Evolutionary conservation across 2,329 filamentous ascomycete species (phyloP).

Genomic region (Aspergillus ibericus): DNA sequence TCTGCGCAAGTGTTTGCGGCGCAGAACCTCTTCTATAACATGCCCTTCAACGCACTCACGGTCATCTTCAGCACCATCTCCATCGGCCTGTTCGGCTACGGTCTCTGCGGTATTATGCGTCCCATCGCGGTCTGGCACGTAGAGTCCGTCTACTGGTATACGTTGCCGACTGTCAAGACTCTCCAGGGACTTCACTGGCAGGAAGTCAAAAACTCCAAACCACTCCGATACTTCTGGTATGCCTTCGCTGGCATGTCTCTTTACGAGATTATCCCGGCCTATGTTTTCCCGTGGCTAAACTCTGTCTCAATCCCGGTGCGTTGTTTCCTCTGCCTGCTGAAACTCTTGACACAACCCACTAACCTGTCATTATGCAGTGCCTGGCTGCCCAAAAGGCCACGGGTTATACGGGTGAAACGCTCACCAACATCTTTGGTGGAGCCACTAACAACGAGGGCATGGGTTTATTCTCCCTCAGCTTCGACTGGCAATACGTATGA

Average conservation of each 20-base stretch:
- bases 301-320: conserved; percentile 21
- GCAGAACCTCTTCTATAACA: conserved; percentile 41
- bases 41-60: conserved; percentile 42
- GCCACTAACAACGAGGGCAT: conserved; percentile 27
- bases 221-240: conserved; percentile 33
- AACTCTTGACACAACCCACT: no score
- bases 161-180: conserved; percentile 35
- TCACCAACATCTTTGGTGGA: conserved; percentile 25
- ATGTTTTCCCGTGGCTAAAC: conserved; percentile 27
- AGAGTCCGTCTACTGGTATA: conserved; percentile 59
- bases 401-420: conserved; percentile 4
- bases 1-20: conserved; percentile 22
- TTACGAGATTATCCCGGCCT: conserved; percentile 28
- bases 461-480: conserved; percentile 24
- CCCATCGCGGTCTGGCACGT: conserved; percentile 58
- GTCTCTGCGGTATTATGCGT: conserved; percentile 54
- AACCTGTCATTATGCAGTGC: not conserved
- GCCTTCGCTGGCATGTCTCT: conserved; percentile 26
- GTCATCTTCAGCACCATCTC: conserved; percentile 54
- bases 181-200: conserved; percentile 39
- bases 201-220: conserved; percentile 24
- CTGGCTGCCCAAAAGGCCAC: conserved; percentile 16
- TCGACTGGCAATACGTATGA: conserved; percentile 29
- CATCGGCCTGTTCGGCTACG: conserved; percentile 58
- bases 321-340: not conserved